Conservation (phyloP, 2,329 filamentous ascomycete species). For the Cyclaneusma minus region DNA sequence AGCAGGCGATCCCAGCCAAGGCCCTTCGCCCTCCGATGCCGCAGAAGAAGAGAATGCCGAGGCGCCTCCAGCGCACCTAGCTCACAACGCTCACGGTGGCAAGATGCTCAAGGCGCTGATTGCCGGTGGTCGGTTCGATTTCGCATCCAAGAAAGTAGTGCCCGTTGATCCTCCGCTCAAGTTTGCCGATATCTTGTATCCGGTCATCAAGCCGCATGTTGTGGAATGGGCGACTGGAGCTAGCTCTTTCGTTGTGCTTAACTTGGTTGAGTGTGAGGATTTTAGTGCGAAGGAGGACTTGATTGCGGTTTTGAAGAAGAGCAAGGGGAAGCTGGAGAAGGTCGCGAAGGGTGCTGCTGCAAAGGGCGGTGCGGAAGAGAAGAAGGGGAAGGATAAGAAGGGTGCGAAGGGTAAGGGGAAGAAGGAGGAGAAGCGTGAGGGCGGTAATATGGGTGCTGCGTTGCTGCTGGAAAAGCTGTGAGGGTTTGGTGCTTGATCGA, state of each 20-base stretch:
- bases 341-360: constrained; percentile 36
- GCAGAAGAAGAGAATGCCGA: constrained; percentile 23
- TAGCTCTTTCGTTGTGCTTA: constrained; percentile 76
- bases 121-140: constrained; percentile 76
- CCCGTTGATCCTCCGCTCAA: constrained; percentile 60
- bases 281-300: constrained; percentile 55
- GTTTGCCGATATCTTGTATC: constrained; percentile 73
- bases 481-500: too few relatives aligned
- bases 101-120: constrained; percentile 86
- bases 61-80: constrained; percentile 30
- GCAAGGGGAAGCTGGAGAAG: constrained; percentile 54
- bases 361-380: constrained; percentile 28
- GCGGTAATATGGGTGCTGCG: constrained; percentile 47
- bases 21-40: constrained; percentile 12
- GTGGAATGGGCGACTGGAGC: constrained; percentile 74
- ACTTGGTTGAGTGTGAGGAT: constrained; percentile 58
- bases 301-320: constrained; percentile 54
- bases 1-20: constrained; percentile 33
- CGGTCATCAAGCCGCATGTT: constrained; percentile 58
- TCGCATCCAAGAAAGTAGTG: constrained; percentile 51
- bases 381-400: constrained; percentile 23
- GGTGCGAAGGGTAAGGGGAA: constrained; percentile 28
- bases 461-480: constrained; percentile 42
- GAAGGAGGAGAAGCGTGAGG: constrained; percentile 22
- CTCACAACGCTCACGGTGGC: constrained; percentile 47